Evolutionary conservation across 2,329 filamentous ascomycete genomes (phyloP), one percentile per base, ranked within the genome.

Genomic region (Rachicladosporium sp.): DNA sequence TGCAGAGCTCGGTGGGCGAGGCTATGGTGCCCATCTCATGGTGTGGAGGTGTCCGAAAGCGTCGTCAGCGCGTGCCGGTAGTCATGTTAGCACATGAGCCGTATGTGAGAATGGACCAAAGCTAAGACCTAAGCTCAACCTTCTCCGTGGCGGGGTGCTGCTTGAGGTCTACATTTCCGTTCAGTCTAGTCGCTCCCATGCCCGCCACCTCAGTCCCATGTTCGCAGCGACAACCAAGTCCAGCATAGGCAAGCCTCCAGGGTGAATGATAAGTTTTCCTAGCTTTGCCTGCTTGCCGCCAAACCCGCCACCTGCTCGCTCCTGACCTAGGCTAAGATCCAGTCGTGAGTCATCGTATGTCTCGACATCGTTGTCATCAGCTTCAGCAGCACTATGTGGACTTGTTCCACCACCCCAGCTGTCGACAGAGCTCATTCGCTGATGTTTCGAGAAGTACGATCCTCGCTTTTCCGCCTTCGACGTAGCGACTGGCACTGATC

Each of bases 191-290:
- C 23, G 23, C 23, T 27, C 23, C 23, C 23, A 27, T 6, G 23
- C 23, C 7, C 23, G 23, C 23, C 23, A 27, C 23, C 19, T 96
- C n/a, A 96, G 67, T 1, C 83, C 86, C 63, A 98, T 75, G 56
- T 94, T 95, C 8, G 87, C 82, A 3, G 89, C 85, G 12, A 98
- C 85, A 0, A 93, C 69, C 43, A 98, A 61, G 67, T 98, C 91
- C 52, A 96, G 62, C 89, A 98, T 96, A 67, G 93, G 93, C 48
- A 93, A 64, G 0, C 91, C 91, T 53, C 93, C 88, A 40, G 89
- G 78, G 50, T 87, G 76, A 30, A 98, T 73, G 37, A 96, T 86
- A 37, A 98, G 66, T 62, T 96, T 98, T 0, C 89, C 91, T 51
- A 98, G 66, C 65, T 98, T 98, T 3, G 86, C 88, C 53, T 84